phyloP scores from a whole-genome alignment of 495 filamentous ascomycete genomes.

The Aspergillus nidulans region DNA sequence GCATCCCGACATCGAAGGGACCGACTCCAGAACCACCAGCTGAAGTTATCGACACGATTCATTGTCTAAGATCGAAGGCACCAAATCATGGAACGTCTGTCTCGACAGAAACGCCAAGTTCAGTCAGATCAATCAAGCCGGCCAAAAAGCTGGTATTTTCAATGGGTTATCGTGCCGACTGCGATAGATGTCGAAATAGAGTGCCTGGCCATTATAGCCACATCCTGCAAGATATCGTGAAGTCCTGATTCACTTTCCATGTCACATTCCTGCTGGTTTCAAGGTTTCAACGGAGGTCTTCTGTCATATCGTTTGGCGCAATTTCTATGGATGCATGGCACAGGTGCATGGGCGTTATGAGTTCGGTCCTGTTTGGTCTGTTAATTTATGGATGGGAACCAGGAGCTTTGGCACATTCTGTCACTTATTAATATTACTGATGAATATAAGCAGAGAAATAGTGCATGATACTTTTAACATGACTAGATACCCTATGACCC shows the following conservation, averaged over 20 bases:
- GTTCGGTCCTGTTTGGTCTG: not conserved
- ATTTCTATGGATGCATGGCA: not conserved
- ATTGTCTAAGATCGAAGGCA: too few species aligned
- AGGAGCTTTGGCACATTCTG: not conserved
- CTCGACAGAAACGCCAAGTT: not conserved
- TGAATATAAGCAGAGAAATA: not conserved
- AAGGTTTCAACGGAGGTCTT: too few species aligned
- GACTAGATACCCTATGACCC: not conserved
- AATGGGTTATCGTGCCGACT: slow-evolving; percentile 83
- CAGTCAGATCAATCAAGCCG: slow-evolving; percentile 15
- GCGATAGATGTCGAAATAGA: slow-evolving; percentile 74
- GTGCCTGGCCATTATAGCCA: slow-evolving; percentile 87
- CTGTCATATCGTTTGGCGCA: slow-evolving; percentile 61
- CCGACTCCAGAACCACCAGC: slow-evolving; percentile 25
- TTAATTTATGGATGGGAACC: not conserved
- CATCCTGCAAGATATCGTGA: too few species aligned
- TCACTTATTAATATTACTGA: not conserved
- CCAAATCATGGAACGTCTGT: not conserved
- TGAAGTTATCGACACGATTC: too few species aligned
- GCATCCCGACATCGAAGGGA: too few species aligned
- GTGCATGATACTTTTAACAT: too few species aligned
- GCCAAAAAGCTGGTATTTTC: slow-evolving; percentile 59
- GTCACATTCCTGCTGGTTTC: too few species aligned
- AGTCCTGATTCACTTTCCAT: too few species aligned
- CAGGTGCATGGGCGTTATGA: not conserved